Percentiles rank a stretch among this genome's conserved stretches.
These are phyloP conservation scores for Barnettozyma vustinii DNA, from an alignment of 805 yeast genomes.

Conservation along the genomic window DNA sequence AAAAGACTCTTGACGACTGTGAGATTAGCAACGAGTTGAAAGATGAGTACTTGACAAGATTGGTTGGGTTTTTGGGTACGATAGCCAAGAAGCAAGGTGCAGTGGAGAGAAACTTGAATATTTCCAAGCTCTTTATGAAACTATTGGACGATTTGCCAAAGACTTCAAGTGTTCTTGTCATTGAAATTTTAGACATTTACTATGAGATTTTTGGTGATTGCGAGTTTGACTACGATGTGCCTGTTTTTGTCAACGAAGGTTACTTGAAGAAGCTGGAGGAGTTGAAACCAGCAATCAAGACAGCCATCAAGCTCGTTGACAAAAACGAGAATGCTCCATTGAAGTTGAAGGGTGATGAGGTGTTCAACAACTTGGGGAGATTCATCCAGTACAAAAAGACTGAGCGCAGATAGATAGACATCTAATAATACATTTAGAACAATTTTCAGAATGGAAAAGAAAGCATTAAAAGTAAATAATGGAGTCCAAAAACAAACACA, in stretches of 20 bases:
- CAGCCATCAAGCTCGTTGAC: conserved; percentile 58
- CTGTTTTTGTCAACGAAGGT: conserved; percentile 54
- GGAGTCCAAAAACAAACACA: background rate
- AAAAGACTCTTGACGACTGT: conserved; percentile 10
- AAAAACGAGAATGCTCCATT: conserved; percentile 52
- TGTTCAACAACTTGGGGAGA: conserved; percentile 58
- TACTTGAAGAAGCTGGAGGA: conserved; percentile 39
- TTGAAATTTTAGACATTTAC: conserved; percentile 59
- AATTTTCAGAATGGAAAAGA: too few species aligned
- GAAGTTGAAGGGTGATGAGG: conserved; percentile 62
- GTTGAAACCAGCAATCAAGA: conserved; percentile 43
- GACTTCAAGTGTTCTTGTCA: conserved; percentile 36
- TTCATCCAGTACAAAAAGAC: conserved; percentile 70
- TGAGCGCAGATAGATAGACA: conserved; percentile 27
- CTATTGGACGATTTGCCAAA: conserved; percentile 25
- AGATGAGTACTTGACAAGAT: conserved; percentile 36
- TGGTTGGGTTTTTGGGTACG: conserved; percentile 48
- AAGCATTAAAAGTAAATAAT: background rate
- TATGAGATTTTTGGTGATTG: conserved; percentile 81
- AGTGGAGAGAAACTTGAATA: conserved; percentile 36
- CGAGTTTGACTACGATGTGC: conserved; percentile 57
- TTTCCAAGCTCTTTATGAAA: conserved; percentile 40
- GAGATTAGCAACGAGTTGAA: conserved; percentile 23
- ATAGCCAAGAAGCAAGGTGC: conserved; percentile 43
- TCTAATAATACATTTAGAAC: background rate